phyloP scores from a whole-genome alignment of 352 stramenopile species.

The Phytophthora citricola region DNA sequence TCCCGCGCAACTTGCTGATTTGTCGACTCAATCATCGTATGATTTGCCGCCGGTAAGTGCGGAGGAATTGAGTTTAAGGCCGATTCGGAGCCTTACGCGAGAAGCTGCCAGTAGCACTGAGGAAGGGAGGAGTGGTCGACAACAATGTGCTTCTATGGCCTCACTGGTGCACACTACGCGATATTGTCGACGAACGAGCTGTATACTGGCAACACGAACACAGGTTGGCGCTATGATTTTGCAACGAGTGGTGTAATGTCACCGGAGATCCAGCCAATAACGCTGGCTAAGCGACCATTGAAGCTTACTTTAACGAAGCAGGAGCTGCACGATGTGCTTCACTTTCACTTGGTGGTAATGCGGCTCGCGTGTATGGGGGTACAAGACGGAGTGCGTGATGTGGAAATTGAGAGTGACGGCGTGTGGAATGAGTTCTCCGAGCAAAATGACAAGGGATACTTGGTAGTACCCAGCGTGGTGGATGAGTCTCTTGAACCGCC shows the following conservation, averaged over 20 bases:
- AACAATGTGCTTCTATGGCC: constrained; percentile 84
- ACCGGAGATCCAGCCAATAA: constrained; percentile 62
- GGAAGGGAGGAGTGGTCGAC: constrained; percentile 50
- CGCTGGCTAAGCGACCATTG: constrained; percentile 55
- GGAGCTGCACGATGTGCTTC: constrained; percentile 64
- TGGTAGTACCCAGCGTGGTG: constrained; percentile 71
- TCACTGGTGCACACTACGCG: constrained; percentile 68
- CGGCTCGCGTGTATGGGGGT: constrained; percentile 82
- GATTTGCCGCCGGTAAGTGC: constrained; percentile 85
- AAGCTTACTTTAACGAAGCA: constrained; percentile 56
- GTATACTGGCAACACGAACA: constrained; percentile 85
- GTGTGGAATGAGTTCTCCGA: constrained; percentile 87
- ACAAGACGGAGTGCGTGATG: constrained; percentile 70
- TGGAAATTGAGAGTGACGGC: constrained; percentile 62
- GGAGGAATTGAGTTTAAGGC: constrained; percentile 65
- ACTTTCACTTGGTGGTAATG: constrained; percentile 86
- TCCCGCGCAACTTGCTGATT: constrained; percentile 54
- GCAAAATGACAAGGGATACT: constrained; percentile 89
- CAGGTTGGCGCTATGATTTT: constrained; percentile 84
- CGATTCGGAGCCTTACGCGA: constrained; percentile 62
- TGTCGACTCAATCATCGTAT: constrained; percentile 86
- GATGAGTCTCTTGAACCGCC: constrained; percentile 29
- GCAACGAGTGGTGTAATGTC: constrained; percentile 80
- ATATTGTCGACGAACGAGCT: constrained; percentile 81
- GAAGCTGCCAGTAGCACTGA: constrained; percentile 27